Conservation (phyloP, 1,139 yeast genomes). For the Geotrichum macrosporum region DNA sequence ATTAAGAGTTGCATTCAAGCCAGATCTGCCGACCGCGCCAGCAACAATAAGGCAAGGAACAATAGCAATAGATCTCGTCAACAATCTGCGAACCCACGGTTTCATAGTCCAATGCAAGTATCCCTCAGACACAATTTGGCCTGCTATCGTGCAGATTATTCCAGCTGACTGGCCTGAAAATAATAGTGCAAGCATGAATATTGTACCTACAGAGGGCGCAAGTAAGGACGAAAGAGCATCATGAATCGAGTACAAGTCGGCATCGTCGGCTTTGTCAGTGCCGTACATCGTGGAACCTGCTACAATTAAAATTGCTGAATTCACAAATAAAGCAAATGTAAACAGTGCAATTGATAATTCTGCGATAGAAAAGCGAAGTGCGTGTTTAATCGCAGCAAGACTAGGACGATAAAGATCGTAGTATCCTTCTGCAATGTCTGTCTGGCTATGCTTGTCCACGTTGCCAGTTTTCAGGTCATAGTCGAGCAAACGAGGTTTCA, state of each 20-base stretch:
- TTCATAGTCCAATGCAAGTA: constrained; percentile 78
- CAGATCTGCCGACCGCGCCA: constrained; percentile 72
- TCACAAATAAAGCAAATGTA: constrained; percentile 79
- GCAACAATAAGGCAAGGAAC: constrained; percentile 85
- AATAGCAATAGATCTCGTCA: constrained; percentile 81
- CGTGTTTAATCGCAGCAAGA: constrained; percentile 62
- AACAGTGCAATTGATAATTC: constrained; percentile 72
- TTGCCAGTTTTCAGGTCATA: constrained; percentile 67
- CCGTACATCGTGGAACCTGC: constrained; percentile 77
- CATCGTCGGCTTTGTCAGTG: constrained; percentile 69
- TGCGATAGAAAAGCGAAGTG: constrained; percentile 67
- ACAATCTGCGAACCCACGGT: constrained; percentile 79
- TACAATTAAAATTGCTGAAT: constrained; percentile 79
- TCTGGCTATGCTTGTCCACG: constrained; percentile 34
- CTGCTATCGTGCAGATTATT: constrained; percentile 94
- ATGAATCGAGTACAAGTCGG: constrained; percentile 84
- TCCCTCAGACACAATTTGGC: constrained; percentile 96
- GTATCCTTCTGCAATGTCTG: constrained; percentile 27
- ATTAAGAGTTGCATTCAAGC: constrained; percentile 72
- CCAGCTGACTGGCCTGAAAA: constrained; percentile 99
- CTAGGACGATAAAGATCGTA: constrained; percentile 54
- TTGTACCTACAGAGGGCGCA: constrained; percentile 87
- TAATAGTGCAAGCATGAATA: constrained; percentile 85
- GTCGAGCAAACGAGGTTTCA: constrained; percentile 81
- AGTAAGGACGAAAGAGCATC: constrained; percentile 65